These are phyloP conservation scores for Debaryomyces sp. DNA, from an alignment of 1,139 yeast species.

Conservation along the genomic window DNA sequence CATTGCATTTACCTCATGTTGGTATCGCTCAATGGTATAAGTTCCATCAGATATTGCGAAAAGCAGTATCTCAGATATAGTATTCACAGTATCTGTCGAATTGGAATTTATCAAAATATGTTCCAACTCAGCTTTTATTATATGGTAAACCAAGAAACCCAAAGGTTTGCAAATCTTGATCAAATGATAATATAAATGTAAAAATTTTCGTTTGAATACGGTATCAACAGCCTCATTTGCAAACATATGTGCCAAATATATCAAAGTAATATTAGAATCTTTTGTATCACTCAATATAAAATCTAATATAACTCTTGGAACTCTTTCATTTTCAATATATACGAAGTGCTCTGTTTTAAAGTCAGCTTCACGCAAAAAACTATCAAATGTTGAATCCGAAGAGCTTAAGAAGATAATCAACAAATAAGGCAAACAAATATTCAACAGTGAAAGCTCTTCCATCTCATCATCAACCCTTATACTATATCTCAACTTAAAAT, in stretches of 20 bases:
- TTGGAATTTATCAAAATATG: conserved; percentile 33
- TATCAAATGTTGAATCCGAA: conserved; percentile 50
- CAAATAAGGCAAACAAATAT: conserved; percentile 45
- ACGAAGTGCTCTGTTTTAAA: conserved; percentile 28
- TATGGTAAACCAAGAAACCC: conserved; percentile 50
- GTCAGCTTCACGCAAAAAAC: conserved; percentile 49
- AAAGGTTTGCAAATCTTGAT: conserved; percentile 36
- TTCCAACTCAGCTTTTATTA: conserved; percentile 44
- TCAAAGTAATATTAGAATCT: conserved; percentile 48
- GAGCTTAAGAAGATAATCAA: conserved; percentile 58
- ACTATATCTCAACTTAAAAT: conserved; percentile 50
- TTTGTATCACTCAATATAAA: conserved; percentile 47
- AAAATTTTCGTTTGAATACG: conserved; percentile 53
- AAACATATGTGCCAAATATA: conserved; percentile 58
- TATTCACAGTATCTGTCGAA: conserved; percentile 30
- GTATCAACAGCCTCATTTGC: conserved; percentile 46
- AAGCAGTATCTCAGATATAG: conserved; percentile 31
- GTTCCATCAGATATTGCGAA: conserved; percentile 23
- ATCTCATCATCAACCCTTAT: conserved; percentile 8
- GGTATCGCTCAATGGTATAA: conserved; percentile 23
- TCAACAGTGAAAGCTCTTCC: conserved; percentile 9
- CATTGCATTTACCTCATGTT: conserved; percentile 17
- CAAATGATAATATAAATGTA: conserved; percentile 50
- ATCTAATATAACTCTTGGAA: conserved; percentile 54
- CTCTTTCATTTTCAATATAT: conserved; percentile 33